These are phyloP conservation scores for Debaryomycetaceae sp. DNA, from an alignment of 1,139 yeast genomes.

Conservation along the genomic window DNA sequence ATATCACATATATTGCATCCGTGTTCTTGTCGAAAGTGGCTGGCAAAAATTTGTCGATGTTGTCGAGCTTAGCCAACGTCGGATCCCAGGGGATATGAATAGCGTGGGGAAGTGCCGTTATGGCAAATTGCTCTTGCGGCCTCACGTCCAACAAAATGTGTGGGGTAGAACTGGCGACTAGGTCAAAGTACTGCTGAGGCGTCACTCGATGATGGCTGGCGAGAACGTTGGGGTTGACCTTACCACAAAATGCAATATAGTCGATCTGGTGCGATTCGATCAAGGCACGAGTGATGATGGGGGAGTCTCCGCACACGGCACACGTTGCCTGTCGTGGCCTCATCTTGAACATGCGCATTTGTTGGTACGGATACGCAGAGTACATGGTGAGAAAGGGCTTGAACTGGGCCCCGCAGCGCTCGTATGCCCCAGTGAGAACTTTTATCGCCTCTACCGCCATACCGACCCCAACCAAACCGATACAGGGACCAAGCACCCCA, in stretches of 20 bases:
- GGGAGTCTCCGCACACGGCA: conserved; percentile 56
- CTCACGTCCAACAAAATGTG: conserved; percentile 70
- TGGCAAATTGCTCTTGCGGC: conserved; percentile 68
- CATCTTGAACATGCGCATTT: conserved; percentile 73
- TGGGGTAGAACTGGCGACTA: too few species aligned
- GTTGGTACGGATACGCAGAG: conserved; percentile 71
- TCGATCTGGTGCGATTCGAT: conserved; percentile 50
- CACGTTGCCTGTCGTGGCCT: conserved; percentile 63
- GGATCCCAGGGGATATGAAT: conserved; percentile 60
- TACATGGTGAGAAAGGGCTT: conserved; percentile 68
- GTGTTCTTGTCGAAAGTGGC: conserved; percentile 15
- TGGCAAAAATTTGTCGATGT: conserved; percentile 23
- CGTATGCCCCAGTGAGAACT: conserved; percentile 57
- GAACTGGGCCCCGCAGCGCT: conserved; percentile 37
- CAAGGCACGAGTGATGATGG: conserved; percentile 39
- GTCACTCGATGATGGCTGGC: conserved; percentile 40
- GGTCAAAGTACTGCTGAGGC: conserved; percentile 34
- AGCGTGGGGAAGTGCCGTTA: conserved; percentile 58
- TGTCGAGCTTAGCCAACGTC: conserved; percentile 31
- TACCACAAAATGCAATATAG: conserved; percentile 75
- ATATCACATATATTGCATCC: conserved; percentile 46
- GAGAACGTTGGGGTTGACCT: conserved; percentile 44
- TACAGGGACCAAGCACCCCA: conserved; percentile 94
- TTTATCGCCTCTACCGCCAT: conserved; percentile 90
- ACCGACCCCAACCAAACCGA: conserved; percentile 82